Percentiles rank a stretch among this genome's conserved stretches.
Conservation (phyloP, 2,329 filamentous ascomycete species). For the Cercospora zeae-maydis region DNA sequence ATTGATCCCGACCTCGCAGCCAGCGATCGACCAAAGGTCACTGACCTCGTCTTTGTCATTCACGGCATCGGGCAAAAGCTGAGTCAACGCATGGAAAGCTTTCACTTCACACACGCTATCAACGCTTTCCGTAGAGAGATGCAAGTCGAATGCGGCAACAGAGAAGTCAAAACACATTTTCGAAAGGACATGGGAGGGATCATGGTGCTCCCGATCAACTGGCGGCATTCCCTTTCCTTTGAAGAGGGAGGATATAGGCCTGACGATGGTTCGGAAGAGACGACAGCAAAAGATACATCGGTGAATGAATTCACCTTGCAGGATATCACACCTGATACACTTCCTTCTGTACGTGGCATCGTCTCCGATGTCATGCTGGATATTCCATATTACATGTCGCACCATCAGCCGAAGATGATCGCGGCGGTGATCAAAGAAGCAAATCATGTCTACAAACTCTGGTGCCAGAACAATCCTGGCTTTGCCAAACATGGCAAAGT, state of each 20-base stretch:
- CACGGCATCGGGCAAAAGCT: conserved; percentile 97
- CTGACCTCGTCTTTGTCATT: conserved; percentile 83
- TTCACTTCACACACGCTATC: conserved; percentile 94
- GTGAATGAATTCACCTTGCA: conserved; percentile 67
- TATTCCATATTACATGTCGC: conserved; percentile 95
- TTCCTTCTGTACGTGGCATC: conserved; percentile 84
- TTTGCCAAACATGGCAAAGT: conserved; percentile 76
- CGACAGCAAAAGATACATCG: conserved; percentile 4
- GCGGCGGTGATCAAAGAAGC: conserved; percentile 82
- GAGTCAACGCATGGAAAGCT: conserved; percentile 90
- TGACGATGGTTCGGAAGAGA: conserved; percentile 50
- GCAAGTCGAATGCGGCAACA: conserved; percentile 75
- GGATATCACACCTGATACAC: conserved; percentile 86
- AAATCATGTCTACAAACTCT: conserved; percentile 90
- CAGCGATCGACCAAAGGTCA: conserved; percentile 67
- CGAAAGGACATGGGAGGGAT: conserved; percentile 78
- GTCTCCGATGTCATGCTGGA: conserved; percentile 98
- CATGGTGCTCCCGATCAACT: conserved; percentile 93
- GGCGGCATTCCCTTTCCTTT: conserved; percentile 83
- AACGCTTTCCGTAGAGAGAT: conserved; percentile 83
- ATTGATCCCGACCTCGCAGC: conserved; percentile 59
- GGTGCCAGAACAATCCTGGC: conserved; percentile 88
- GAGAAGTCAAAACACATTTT: conserved; percentile 70
- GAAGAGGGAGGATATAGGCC: conserved; percentile 66
- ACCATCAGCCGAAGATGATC: conserved; percentile 94